These are phyloP conservation scores for Apiosordaria backusii DNA, from an alignment of 495 filamentous ascomycete genomes.

Conservation along the genomic window DNA sequence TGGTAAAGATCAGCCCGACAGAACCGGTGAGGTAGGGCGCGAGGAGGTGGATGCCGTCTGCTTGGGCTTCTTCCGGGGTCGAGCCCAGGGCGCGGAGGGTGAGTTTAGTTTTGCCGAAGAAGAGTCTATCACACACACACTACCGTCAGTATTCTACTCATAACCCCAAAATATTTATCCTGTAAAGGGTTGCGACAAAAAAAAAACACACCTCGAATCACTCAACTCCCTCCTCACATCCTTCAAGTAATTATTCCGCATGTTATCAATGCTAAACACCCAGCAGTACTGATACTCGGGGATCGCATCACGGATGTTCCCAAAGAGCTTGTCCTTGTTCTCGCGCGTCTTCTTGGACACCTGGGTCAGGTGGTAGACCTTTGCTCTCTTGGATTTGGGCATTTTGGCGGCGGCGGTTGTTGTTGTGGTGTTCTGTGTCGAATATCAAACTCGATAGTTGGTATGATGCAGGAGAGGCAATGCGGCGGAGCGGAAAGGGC, in stretches of 20 bases:
- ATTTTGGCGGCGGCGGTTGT: conserved; percentile 52
- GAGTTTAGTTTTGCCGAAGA: conserved; percentile 98
- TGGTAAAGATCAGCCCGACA: conserved; percentile 88
- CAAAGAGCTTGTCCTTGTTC: conserved; percentile 80
- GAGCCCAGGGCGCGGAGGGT: conserved; percentile 88
- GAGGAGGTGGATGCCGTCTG: conserved; percentile 66
- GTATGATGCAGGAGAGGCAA: not conserved
- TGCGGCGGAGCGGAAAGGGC: not conserved
- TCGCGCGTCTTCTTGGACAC: conserved; percentile 87
- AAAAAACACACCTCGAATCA: conserved; percentile 69
- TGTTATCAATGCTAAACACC: conserved; percentile 93
- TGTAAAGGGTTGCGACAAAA: not conserved
- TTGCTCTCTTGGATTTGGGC: conserved; percentile 94
- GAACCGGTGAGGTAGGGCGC: conserved; percentile 69
- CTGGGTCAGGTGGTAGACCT: conserved; percentile 82
- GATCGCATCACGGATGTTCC: conserved; percentile 79
- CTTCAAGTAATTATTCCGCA: conserved; percentile 97
- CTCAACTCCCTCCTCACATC: conserved; percentile 77
- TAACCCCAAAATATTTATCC: not conserved
- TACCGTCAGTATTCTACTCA: too few species aligned
- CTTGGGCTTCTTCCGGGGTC: conserved; percentile 69
- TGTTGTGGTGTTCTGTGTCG: not conserved
- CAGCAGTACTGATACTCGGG: conserved; percentile 85
- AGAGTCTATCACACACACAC: conserved; percentile 75
- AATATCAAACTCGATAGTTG: not conserved